phyloP scores from a whole-genome alignment of 1,284 basidiomycete genomes.

The Papiliotrema terrestris region DNA sequence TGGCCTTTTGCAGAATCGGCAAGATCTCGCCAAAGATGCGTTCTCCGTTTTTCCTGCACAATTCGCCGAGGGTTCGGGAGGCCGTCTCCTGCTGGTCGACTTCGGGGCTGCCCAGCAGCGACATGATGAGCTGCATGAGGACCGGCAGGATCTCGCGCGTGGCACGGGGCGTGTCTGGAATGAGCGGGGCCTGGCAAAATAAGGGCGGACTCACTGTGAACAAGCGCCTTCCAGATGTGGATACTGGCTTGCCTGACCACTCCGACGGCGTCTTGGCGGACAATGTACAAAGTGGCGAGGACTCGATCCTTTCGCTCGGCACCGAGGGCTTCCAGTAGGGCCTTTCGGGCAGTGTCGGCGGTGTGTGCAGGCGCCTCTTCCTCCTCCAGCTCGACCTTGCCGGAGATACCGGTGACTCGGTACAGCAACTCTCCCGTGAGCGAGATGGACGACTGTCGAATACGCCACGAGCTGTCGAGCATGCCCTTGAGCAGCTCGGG shows the following conservation, averaged over 20 bases:
- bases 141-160: conserved; percentile 93
- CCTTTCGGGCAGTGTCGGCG: conserved; percentile 74
- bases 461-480: conserved; percentile 93
- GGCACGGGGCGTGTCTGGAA: conserved; percentile 48
- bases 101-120: conserved; percentile 72
- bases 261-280: conserved; percentile 88
- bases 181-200: conserved; percentile 4
- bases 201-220: conserved; percentile 60
- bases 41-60: conserved; percentile 96
- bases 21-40: conserved; percentile 83
- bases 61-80: conserved; percentile 76
- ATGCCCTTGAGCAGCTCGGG: conserved; percentile 94
- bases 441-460: conserved; percentile 93
- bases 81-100: conserved; percentile 91
- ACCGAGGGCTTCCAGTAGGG: conserved; percentile 83
- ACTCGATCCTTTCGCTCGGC: conserved; percentile 85
- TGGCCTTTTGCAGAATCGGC: conserved; percentile 67
- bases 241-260: conserved; percentile 87
- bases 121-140: conserved; percentile 71
- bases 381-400: conserved; percentile 81
- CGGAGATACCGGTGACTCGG: conserved; percentile 96
- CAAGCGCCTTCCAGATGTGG: conserved; percentile 97
- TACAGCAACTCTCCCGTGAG: conserved; percentile 94
- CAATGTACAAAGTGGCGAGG: conserved; percentile 84
- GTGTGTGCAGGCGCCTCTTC: conserved; percentile 65